Evolutionary conservation across 2,329 filamentous ascomycete genomes (phyloP).

Genomic region (Coniosporium uncinatum): DNA sequence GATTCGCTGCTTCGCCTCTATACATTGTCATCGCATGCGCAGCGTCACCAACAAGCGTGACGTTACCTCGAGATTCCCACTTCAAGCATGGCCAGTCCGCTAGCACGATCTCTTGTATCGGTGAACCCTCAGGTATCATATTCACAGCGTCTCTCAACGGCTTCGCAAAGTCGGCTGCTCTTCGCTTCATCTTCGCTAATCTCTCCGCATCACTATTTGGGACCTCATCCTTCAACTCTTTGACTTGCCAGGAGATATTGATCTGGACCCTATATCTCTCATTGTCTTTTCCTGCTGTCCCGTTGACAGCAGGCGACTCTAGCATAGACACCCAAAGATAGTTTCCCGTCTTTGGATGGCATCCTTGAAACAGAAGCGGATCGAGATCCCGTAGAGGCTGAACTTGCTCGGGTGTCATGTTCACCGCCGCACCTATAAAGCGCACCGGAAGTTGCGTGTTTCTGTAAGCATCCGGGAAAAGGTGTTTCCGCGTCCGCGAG

Average conservation of each 20-base stretch:
- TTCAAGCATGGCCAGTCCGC: constrained; percentile 6
- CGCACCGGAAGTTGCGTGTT: constrained; percentile 19
- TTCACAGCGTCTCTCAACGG: constrained; percentile 4
- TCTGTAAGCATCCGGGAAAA: constrained; percentile 13
- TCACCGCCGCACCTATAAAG: constrained; percentile 28
- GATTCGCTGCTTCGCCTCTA: constrained; percentile 42
- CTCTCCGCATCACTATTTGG: constrained; percentile 3
- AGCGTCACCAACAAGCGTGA: constrained; percentile 28
- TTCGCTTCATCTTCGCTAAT: constrained; percentile 9
- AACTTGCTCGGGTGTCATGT: constrained; percentile 25
- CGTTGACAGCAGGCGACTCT: constrained; percentile 31
- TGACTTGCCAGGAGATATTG: constrained; percentile 35
- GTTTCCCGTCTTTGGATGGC: constrained; percentile 8
- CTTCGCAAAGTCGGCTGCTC: constrained; percentile 6
- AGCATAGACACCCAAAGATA: constrained; percentile 25
- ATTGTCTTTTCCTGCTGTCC: constrained; percentile 19
- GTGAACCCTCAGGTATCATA: constrained; percentile 8
- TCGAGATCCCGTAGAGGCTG: constrained; percentile 11
- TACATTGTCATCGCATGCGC: constrained; percentile 36
- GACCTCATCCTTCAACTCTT: constrained; percentile 7
- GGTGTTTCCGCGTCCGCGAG: constrained; percentile 17
- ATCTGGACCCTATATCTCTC: constrained; percentile 37
- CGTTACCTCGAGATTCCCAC: constrained; percentile 24
- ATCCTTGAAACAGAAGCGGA: constrained; percentile 12
- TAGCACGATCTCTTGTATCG: constrained; percentile 10